Conservation (phyloP, 345 rosid genomes). For the Hibiscus tridactylites region DNA sequence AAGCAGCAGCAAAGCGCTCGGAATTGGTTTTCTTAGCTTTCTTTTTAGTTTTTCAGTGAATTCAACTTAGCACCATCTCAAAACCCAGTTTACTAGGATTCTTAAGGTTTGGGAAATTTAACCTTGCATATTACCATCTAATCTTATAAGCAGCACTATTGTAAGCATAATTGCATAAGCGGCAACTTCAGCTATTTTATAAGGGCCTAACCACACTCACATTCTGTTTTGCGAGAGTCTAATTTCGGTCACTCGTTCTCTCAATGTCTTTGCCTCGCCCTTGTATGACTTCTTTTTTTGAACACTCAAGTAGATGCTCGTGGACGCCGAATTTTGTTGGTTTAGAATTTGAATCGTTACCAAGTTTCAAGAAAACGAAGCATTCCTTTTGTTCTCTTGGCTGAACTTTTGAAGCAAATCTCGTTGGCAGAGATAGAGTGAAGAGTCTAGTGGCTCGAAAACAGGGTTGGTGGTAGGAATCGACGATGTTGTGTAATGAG, state of each 20-base stretch:
- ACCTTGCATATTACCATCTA: background rate
- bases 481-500: background rate
- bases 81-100: too few relatives aligned
- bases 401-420: background rate
- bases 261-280: background rate
- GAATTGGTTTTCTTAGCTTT: too few relatives aligned
- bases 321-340: background rate
- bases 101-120: too few relatives aligned
- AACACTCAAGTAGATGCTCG: background rate
- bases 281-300: conserved; percentile 5
- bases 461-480: background rate
- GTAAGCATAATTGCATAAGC: background rate
- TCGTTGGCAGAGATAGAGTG: background rate
- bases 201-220: background rate
- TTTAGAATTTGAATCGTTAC: background rate
- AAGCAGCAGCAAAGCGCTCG: too few relatives aligned
- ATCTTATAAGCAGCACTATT: background rate
- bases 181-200: background rate
- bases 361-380: too few relatives aligned
- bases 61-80: too few relatives aligned
- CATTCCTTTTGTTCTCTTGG: background rate
- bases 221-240: background rate
- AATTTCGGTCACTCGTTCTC: background rate
- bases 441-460: background rate
- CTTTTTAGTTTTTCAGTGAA: too few relatives aligned